These are phyloP conservation scores for Karstenula rhodostoma DNA, from an alignment of 2,329 filamentous ascomycete genomes.

Conservation along the genomic window DNA sequence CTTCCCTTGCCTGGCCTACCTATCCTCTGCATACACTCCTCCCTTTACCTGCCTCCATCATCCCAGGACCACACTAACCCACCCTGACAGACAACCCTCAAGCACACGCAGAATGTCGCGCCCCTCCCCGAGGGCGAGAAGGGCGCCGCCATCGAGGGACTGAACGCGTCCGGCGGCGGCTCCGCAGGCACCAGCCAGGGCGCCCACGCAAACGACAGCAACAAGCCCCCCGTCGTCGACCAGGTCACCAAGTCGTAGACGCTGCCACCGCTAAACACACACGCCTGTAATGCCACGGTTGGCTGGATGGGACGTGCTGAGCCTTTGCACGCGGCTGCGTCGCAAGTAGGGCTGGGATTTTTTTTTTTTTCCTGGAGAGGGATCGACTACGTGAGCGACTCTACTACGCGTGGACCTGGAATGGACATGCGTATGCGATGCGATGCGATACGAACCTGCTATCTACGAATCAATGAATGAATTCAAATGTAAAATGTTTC, in stretches of 20 bases:
- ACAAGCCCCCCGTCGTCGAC: slow-evolving; percentile 31
- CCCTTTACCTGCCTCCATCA: too few species aligned
- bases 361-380: too few species aligned
- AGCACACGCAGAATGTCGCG: slow-evolving; percentile 51
- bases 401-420: not conserved
- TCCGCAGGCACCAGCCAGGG: slow-evolving; percentile 31
- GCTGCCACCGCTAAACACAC: too few species aligned
- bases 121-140: slow-evolving; percentile 50
- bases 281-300: too few species aligned
- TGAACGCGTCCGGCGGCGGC: slow-evolving; percentile 47
- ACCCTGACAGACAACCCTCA: slow-evolving; percentile 33
- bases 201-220: slow-evolving; percentile 23
- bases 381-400: not conserved
- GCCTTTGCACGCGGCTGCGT: slow-evolving; percentile 9
- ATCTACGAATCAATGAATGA: not conserved
- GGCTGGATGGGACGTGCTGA: not conserved
- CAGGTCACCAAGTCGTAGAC: slow-evolving; percentile 27
- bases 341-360: slow-evolving; percentile 12
- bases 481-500: not conserved
- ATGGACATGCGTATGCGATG: not conserved
- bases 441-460: not conserved
- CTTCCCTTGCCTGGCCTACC: not conserved
- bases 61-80: slow-evolving; percentile 13
- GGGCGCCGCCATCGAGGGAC: slow-evolving; percentile 46
- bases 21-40: too few species aligned